phyloP scores from a whole-genome alignment of 1,139 yeast species.

The Suhomyces atakaporum region DNA sequence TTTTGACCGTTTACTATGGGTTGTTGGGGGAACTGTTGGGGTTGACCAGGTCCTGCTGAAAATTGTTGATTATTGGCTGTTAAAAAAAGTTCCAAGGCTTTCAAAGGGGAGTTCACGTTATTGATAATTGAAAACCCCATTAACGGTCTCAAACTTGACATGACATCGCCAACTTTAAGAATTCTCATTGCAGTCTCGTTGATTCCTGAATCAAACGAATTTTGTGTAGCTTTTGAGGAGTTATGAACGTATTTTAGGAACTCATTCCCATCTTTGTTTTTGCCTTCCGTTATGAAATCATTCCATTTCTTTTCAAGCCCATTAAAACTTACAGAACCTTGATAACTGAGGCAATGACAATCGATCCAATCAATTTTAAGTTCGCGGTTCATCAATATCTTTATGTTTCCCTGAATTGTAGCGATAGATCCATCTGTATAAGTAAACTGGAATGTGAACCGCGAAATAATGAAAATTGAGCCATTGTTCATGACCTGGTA shows the following conservation, averaged over 20 bases:
- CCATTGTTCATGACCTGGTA: slow-evolving; percentile 71
- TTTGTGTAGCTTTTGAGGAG: slow-evolving; percentile 27
- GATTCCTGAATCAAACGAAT: slow-evolving; percentile 53
- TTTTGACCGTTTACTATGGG: slow-evolving; percentile 7
- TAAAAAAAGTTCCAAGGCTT: slow-evolving; percentile 57
- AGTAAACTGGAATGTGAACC: slow-evolving; percentile 54
- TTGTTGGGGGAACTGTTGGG: slow-evolving; percentile 10
- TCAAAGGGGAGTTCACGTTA: slow-evolving; percentile 54
- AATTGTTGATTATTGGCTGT: slow-evolving; percentile 12
- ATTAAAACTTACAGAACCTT: slow-evolving; percentile 26
- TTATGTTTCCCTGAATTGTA: slow-evolving; percentile 58
- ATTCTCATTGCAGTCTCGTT: slow-evolving; percentile 65
- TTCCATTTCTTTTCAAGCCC: slow-evolving; percentile 32
- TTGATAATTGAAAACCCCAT: slow-evolving; percentile 56
- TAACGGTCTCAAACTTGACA: slow-evolving; percentile 66
- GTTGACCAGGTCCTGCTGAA: slow-evolving; percentile 8
- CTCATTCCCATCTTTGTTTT: slow-evolving; percentile 18
- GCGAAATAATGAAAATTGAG: slow-evolving; percentile 60
- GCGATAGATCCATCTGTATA: slow-evolving; percentile 72
- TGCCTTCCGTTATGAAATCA: slow-evolving; percentile 11
- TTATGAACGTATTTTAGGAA: slow-evolving; percentile 27
- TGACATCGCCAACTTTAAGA: slow-evolving; percentile 73
- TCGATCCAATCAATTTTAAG: slow-evolving; percentile 75
- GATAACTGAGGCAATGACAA: slow-evolving; percentile 44
- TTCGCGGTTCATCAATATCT: slow-evolving; percentile 60